Percentiles rank a stretch among this genome's conserved stretches.
phyloP scores from a whole-genome alignment of 2,329 filamentous ascomycete species.

The Raffaelea deltoideospora region DNA sequence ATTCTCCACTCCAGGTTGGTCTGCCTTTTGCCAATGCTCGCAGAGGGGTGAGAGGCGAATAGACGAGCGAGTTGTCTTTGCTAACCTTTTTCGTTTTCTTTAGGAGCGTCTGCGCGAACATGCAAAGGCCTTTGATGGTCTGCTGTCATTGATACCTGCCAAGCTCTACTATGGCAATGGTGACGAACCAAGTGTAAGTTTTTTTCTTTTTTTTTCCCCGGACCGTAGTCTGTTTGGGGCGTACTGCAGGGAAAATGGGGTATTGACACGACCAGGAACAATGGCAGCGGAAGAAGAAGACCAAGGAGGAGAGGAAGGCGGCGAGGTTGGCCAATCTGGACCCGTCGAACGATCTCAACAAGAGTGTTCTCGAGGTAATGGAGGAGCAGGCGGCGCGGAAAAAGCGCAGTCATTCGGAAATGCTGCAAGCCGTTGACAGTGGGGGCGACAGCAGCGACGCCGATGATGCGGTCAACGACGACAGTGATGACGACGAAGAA shows the following conservation, averaged over 20 bases:
- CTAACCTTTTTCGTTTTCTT: background rate
- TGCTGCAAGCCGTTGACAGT: slow-evolving; percentile 21
- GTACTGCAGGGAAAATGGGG: background rate
- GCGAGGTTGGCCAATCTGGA: slow-evolving; percentile 57
- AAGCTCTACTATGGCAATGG: slow-evolving; percentile 83
- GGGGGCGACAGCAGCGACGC: background rate
- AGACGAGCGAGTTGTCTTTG: background rate
- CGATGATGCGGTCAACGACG: slow-evolving; percentile 18
- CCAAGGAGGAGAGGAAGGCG: slow-evolving; percentile 66
- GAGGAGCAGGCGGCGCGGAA: slow-evolving; percentile 55
- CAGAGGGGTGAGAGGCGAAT: background rate
- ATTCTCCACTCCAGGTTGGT: background rate
- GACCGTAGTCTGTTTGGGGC: no score
- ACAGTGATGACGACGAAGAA: slow-evolving; percentile 30
- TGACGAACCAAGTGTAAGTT: slow-evolving; percentile 66
- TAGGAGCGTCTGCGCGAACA: slow-evolving; percentile 43
- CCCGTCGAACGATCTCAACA: slow-evolving; percentile 67
- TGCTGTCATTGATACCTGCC: slow-evolving; percentile 76
- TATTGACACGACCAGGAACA: slow-evolving; percentile 47
- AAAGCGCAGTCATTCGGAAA: slow-evolving; percentile 59
- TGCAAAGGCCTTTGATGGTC: slow-evolving; percentile 67
- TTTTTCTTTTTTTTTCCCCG: background rate
- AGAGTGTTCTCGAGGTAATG: slow-evolving; percentile 80
- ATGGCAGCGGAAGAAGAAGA: slow-evolving; percentile 92
- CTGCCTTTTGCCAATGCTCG: background rate